These are phyloP conservation scores for Eutrema japonicum DNA, from an alignment of 345 rosid species.

Conservation along the genomic window DNA sequence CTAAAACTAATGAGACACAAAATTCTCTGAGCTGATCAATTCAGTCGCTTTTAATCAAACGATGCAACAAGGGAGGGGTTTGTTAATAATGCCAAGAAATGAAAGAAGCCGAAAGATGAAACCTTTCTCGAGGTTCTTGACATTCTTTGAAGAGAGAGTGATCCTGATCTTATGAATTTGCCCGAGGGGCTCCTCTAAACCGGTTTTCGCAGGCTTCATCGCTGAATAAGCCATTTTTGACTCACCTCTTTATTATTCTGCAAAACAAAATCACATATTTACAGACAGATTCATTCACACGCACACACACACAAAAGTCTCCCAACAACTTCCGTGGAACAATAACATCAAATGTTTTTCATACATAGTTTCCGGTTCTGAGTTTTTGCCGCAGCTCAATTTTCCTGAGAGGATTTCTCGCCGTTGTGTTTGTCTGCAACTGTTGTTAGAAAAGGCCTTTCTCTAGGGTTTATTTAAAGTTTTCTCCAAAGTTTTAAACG, in stretches of 20 bases:
- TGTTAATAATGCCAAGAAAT: neutral
- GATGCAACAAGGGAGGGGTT: neutral
- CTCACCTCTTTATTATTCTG: neutral
- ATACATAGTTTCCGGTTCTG: no score
- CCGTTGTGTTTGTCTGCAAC: no score
- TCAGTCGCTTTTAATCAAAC: neutral
- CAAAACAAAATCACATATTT: neutral
- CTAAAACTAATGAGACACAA: neutral
- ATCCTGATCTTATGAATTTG: conserved; percentile 77
- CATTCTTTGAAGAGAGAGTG: conserved; percentile 77
- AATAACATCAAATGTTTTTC: no score
- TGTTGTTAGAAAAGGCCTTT: no score
- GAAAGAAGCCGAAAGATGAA: neutral
- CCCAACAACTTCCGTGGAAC: no score
- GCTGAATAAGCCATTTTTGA: conserved; percentile 51
- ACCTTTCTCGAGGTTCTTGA: conserved; percentile 81
- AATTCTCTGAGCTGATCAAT: neutral
- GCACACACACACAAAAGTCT: neutral
- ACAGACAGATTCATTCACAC: neutral
- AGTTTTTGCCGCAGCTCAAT: no score
- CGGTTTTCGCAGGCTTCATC: conserved; percentile 57
- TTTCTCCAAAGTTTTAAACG: no score
- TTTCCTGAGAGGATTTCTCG: no score
- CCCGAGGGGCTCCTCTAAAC: conserved; percentile 66
- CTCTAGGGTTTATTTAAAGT: no score